Percentiles rank a stretch among this genome's conserved stretches.
Conservation (phyloP, 2,329 filamentous ascomycete genomes). For the Sarocladiaceae sp. region DNA sequence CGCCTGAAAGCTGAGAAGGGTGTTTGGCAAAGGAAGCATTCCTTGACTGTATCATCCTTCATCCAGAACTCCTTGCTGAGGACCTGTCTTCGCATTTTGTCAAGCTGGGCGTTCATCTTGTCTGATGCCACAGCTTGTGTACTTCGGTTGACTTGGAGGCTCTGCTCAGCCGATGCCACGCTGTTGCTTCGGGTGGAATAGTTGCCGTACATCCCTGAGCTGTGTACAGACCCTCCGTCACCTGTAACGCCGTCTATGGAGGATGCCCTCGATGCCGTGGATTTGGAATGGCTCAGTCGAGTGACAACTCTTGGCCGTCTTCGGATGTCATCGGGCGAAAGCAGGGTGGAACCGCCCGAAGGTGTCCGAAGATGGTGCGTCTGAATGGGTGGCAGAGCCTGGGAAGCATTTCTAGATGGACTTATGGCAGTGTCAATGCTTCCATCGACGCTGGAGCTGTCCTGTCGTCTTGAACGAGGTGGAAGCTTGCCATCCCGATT, state of each 20-base stretch:
- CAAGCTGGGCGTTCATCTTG: conserved; percentile 56
- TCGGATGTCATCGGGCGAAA: conserved; percentile 33
- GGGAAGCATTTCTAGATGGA: conserved; percentile 32
- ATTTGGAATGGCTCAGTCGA: conserved; percentile 46
- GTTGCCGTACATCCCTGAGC: not conserved
- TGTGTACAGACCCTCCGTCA: not conserved
- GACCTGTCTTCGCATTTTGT: conserved; percentile 78
- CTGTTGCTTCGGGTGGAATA: conserved; percentile 4
- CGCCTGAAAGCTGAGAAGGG: conserved; percentile 90
- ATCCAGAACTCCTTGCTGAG: conserved; percentile 98
- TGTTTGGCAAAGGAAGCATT: conserved; percentile 89
- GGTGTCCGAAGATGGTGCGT: conserved; percentile 28
- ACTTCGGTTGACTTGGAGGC: conserved; percentile 1
- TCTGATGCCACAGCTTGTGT: conserved; percentile 39
- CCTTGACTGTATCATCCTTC: conserved; percentile 96
- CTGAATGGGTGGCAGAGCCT: conserved; percentile 29
- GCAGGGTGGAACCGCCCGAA: conserved; percentile 29
- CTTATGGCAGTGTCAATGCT: conserved; percentile 40
- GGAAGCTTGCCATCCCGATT: conserved; percentile 29
- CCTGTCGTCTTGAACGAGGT: conserved; percentile 34
- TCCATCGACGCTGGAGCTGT: conserved; percentile 40
- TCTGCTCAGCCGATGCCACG: not conserved
- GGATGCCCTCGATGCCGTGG: conserved; percentile 51
- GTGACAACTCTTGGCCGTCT: conserved; percentile 46
- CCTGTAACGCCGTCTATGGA: conserved; percentile 40